Conservation (phyloP, 192 early-diverging fungal species). For the Gonapodya prolifera region DNA sequence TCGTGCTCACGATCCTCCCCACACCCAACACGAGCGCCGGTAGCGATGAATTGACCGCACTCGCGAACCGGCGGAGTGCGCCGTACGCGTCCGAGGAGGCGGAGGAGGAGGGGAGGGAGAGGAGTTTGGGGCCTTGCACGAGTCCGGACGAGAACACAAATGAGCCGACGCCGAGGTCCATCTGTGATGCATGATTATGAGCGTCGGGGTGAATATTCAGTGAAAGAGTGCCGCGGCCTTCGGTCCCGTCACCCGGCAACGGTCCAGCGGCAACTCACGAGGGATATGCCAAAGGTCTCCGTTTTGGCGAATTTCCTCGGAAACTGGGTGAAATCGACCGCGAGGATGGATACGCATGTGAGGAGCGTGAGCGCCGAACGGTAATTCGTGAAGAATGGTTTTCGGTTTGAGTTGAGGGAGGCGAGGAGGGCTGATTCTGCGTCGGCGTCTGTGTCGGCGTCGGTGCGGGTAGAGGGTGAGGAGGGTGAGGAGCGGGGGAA, state of each 20-base stretch:
- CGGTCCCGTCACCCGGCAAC: not conserved
- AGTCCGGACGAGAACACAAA: constrained; percentile 88
- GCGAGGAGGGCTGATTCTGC: not conserved
- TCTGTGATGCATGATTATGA: constrained; percentile 27
- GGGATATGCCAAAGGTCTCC: constrained; percentile 76
- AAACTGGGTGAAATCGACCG: constrained; percentile 88
- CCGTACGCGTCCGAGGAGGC: constrained; percentile 16
- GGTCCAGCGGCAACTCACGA: constrained; percentile 30
- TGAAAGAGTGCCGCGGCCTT: not conserved
- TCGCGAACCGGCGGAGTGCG: not conserved
- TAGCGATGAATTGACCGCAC: constrained; percentile 36
- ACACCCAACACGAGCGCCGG: constrained; percentile 65
- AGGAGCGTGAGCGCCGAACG: constrained; percentile 25
- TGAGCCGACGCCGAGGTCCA: constrained; percentile 89
- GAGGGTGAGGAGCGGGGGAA: not conserved
- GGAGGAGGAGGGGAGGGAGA: constrained; percentile 19
- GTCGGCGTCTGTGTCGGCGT: not conserved
- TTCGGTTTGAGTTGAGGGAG: not conserved
- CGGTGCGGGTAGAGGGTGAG: constrained; percentile 9
- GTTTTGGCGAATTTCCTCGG: constrained; percentile 82
- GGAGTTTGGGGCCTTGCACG: constrained; percentile 45
- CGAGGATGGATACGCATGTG: constrained; percentile 63
- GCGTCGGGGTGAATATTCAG: not conserved
- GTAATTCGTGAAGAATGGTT: constrained; percentile 8
- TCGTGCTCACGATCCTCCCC: constrained; percentile 53